Evolutionary conservation across 495 filamentous ascomycete species (phyloP).

Genomic region (Extremus antarcticus): DNA sequence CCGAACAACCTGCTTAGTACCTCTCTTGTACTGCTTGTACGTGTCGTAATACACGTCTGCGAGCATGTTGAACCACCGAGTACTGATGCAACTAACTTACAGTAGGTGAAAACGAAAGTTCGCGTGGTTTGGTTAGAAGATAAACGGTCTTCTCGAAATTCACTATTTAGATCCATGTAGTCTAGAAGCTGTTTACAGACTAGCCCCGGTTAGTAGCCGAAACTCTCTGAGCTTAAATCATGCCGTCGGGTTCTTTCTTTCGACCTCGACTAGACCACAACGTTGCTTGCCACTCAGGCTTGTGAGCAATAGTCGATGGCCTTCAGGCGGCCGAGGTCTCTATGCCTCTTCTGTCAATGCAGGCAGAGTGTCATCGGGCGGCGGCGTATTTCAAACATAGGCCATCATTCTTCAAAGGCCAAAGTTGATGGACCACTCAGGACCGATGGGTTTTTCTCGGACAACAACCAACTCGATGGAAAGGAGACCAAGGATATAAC

Average conservation of each 20-base stretch:
- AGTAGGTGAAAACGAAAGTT: background rate
- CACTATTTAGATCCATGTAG: no score
- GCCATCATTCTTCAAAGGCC: constrained; percentile 1
- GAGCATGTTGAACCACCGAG: background rate
- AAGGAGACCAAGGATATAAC: background rate
- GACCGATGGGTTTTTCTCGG: background rate
- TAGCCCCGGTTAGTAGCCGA: no score
- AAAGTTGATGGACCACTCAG: background rate
- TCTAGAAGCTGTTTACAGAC: no score
- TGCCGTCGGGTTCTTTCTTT: no score
- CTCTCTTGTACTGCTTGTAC: background rate
- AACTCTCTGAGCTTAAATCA: no score
- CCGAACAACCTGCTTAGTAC: background rate
- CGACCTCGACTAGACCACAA: no score
- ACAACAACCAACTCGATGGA: background rate
- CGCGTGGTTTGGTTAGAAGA: no score
- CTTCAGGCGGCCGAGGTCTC: constrained; percentile 8
- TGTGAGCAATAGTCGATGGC: constrained; percentile 7
- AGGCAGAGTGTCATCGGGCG: constrained; percentile 8
- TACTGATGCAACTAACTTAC: background rate
- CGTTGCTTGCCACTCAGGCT: background rate
- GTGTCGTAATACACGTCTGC: background rate
- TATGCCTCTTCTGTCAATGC: constrained; percentile 15
- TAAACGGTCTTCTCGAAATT: no score
- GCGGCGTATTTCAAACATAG: background rate